Conservation (phyloP, 2,329 filamentous ascomycete genomes). For the Epichloe brachyelytri region DNA sequence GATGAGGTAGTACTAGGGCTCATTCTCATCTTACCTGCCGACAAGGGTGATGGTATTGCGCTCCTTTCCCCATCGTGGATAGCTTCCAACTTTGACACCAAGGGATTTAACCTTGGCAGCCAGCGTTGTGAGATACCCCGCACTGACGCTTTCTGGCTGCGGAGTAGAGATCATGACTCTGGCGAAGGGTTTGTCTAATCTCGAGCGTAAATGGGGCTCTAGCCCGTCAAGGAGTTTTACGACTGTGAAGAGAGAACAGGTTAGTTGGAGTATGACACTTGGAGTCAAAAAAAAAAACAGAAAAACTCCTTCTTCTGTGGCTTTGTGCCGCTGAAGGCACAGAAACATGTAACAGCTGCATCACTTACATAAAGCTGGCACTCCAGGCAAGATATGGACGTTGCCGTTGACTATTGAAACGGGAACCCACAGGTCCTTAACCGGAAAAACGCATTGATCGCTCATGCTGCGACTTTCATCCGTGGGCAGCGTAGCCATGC, state of each 20-base stretch:
- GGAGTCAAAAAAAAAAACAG: no score
- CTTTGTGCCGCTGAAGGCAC: no score
- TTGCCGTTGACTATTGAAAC: constrained; percentile 83
- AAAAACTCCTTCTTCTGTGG: no score
- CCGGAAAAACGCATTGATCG: constrained; percentile 66
- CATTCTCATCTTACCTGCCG: constrained; percentile 28
- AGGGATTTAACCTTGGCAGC: no score
- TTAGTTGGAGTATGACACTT: no score
- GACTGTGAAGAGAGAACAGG: no score
- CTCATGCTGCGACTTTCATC: constrained; percentile 42
- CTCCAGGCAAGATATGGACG: constrained; percentile 81
- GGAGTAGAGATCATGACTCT: constrained; percentile 80
- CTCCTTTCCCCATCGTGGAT: constrained; percentile 82
- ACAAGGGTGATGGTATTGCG: constrained; percentile 86
- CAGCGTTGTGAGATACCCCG: constrained; percentile 19
- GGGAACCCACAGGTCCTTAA: constrained; percentile 81
- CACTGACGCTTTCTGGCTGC: constrained; percentile 72
- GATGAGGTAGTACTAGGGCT: no score
- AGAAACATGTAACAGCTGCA: no score
- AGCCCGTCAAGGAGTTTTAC: constrained; percentile 55
- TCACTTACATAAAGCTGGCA: constrained; percentile 60
- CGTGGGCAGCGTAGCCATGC: no score
- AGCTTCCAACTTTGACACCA: constrained; percentile 84
- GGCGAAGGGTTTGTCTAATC: constrained; percentile 36
- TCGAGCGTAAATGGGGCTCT: constrained; percentile 55